Conservation (phyloP, 371 early-diverging fungal genomes). For the Zopfochytrium polystomum region DNA sequence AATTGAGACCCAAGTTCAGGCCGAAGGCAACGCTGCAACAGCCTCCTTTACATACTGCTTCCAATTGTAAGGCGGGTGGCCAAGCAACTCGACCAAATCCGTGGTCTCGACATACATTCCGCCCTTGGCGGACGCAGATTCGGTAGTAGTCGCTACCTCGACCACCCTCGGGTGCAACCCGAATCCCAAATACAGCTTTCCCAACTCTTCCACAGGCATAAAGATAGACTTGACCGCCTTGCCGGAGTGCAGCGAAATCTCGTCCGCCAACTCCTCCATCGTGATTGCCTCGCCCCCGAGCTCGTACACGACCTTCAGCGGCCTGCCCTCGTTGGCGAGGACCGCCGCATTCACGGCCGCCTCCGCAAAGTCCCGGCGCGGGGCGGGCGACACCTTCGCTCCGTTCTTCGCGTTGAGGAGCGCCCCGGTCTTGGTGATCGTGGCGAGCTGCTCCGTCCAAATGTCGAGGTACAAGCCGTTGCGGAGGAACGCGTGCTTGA, state of each 20-base stretch:
- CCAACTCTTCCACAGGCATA: slow-evolving; percentile 9
- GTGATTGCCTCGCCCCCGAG: slow-evolving; percentile 12
- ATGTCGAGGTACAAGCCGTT: too few species aligned
- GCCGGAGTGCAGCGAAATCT: slow-evolving; percentile 10
- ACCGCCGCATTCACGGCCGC: too few species aligned
- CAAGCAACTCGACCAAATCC: slow-evolving; percentile 10
- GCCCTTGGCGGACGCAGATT: slow-evolving; percentile 5
- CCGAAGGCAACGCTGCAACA: too few species aligned
- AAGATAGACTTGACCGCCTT: not conserved
- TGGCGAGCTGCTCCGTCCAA: too few species aligned
- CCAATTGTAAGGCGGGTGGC: slow-evolving; percentile 10
- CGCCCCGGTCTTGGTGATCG: too few species aligned
- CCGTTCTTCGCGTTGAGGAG: slow-evolving; percentile 7
- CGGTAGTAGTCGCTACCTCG: not conserved
- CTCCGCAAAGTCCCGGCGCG: slow-evolving; percentile 10
- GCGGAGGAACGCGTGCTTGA: too few species aligned
- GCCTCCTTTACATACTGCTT: slow-evolving; percentile 3
- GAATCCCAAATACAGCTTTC: not conserved
- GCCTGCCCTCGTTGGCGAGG: not conserved
- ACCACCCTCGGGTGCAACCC: slow-evolving; percentile 2
- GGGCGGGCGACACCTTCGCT: slow-evolving; percentile 13
- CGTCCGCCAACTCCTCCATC: too few species aligned
- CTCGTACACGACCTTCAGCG: slow-evolving; percentile 11
- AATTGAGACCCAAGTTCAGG: too few species aligned
- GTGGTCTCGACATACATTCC: slow-evolving; percentile 11